phyloP scores from a whole-genome alignment of 148 eudicot genomes.

The Chenopodium album region DNA sequence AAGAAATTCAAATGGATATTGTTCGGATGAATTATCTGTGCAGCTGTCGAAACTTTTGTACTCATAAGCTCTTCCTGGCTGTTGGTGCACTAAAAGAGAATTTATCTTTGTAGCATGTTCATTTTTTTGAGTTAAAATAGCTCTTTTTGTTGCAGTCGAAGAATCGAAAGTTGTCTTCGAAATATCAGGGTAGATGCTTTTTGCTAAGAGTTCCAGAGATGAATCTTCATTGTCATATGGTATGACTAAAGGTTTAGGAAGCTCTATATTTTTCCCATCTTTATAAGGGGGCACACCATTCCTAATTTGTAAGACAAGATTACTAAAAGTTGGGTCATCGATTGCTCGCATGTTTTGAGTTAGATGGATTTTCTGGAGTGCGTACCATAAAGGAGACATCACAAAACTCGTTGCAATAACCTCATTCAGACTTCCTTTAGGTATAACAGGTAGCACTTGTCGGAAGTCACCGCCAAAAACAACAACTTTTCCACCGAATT shows the following conservation, averaged over 20 bases:
- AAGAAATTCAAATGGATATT: neutral
- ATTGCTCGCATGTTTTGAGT: too few relatives aligned
- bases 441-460: too few relatives aligned
- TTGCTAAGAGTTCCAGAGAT: neutral
- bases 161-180: accelerated
- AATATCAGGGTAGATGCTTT: neutral
- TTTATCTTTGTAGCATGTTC: neutral
- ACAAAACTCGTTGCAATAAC: too few relatives aligned
- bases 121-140: neutral
- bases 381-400: too few relatives aligned
- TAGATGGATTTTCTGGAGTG: neutral
- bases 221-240: too few relatives aligned
- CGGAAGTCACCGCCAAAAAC: too few relatives aligned
- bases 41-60: neutral
- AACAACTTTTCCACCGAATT: too few relatives aligned
- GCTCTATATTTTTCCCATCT: neutral
- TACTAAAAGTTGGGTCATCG: neutral
- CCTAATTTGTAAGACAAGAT: neutral
- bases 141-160: neutral
- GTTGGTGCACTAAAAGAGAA: neutral
- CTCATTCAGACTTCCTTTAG: too few relatives aligned
- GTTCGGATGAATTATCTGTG: neutral
- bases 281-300: neutral
- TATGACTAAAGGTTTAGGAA: neutral
- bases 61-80: neutral